Evolutionary conservation across 768 basidiomycete genomes (phyloP).

Genomic region (Lentinula raphanica): DNA sequence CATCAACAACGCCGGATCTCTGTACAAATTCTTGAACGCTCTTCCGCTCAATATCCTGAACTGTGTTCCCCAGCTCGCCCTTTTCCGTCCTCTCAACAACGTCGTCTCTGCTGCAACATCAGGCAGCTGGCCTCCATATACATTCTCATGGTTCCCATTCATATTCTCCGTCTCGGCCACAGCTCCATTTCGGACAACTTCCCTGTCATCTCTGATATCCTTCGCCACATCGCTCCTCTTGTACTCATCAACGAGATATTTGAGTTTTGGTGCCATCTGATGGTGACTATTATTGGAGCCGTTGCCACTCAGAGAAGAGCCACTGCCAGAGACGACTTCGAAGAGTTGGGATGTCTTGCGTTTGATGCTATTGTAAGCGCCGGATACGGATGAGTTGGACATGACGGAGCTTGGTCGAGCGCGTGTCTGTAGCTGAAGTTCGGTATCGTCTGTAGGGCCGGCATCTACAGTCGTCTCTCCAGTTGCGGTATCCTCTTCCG

Average conservation of each 20-base stretch:
- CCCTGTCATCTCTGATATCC: conserved; percentile 58
- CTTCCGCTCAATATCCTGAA: conserved; percentile 92
- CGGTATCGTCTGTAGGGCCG: conserved; percentile 15
- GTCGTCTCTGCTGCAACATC: conserved; percentile 68
- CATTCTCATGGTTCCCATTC: conserved; percentile 25
- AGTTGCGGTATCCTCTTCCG: conserved; percentile 35
- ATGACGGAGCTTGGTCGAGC: conserved; percentile 38
- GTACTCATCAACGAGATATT: conserved; percentile 69
- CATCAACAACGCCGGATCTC: conserved; percentile 86
- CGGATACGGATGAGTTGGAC: conserved; percentile 24
- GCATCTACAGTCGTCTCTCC: conserved; percentile 42
- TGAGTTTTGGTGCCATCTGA: conserved; percentile 54
- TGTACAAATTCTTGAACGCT: conserved; percentile 97
- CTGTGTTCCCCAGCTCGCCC: conserved; percentile 86
- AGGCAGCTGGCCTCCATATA: conserved; percentile 34
- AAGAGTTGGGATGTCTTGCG: conserved; percentile 72
- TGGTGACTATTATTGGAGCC: conserved; percentile 25
- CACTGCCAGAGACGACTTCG: conserved; percentile 40
- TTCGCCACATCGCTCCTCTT: conserved; percentile 60
- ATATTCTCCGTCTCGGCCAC: background rate
- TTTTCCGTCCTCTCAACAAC: conserved; percentile 63
- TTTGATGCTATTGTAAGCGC: conserved; percentile 44
- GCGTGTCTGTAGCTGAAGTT: conserved; percentile 46
- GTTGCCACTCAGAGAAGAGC: conserved; percentile 22
- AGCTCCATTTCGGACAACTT: conserved; percentile 34